Conservation (phyloP, 257 asterid species). For the Solanum phureja region DNA sequence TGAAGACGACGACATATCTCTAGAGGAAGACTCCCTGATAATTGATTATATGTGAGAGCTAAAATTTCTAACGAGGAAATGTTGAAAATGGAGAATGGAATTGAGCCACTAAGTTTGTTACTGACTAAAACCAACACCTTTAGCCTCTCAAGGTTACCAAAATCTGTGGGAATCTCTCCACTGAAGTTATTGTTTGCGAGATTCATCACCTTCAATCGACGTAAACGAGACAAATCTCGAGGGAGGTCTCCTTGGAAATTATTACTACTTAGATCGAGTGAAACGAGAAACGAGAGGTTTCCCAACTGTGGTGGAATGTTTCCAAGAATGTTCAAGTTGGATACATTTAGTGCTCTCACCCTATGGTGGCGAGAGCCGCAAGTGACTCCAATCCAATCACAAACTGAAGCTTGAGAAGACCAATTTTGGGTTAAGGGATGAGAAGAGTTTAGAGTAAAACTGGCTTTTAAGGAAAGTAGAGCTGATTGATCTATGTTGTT, state of each 20-base stretch:
- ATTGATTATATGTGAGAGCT: neutral
- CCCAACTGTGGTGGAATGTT: neutral
- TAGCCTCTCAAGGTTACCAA: conserved; percentile 9
- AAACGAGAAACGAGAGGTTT: conserved; percentile 6
- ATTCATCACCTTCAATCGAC: neutral
- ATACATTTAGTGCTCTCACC: neutral
- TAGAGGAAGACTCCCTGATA: conserved; percentile 4
- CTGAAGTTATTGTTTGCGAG: neutral
- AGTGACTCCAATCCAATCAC: neutral
- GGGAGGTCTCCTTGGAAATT: conserved; percentile 8
- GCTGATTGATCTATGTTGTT: neutral
- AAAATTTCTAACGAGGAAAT: neutral
- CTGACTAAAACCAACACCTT: neutral
- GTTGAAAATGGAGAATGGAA: neutral
- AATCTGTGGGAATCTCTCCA: conserved; percentile 6
- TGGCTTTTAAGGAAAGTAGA: neutral
- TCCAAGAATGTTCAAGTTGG: neutral
- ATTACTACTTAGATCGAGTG: conserved; percentile 5
- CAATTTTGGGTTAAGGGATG: neutral
- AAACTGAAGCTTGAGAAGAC: neutral
- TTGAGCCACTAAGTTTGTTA: conserved; percentile 13
- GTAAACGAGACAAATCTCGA: neutral
- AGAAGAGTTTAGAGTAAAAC: neutral
- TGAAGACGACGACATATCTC: neutral
- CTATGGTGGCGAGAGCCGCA: neutral